Evolutionary conservation across 2,329 filamentous ascomycete species (phyloP).

Genomic region (Xylariaceae sp.): DNA sequence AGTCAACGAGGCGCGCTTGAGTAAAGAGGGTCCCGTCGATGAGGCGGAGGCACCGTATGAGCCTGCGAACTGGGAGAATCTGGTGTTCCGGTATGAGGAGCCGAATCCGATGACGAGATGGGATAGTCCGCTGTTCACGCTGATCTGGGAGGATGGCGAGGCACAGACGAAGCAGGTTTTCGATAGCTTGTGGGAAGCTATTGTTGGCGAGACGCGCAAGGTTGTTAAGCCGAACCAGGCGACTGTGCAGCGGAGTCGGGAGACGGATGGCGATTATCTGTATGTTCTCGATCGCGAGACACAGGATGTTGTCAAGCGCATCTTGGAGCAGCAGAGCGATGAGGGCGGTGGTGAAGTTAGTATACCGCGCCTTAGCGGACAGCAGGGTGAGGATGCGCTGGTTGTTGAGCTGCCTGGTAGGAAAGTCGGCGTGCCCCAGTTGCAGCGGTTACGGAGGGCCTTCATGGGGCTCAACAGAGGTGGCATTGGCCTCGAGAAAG

Average conservation of each 20-base stretch:
- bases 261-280: conserved; percentile 67
- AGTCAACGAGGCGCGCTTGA: conserved; percentile 58
- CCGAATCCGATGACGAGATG: conserved; percentile 79
- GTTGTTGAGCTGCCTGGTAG: conserved; percentile 61
- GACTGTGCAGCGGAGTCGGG: conserved; percentile 58
- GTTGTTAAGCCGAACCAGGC: conserved; percentile 68
- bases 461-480: conserved; percentile 72
- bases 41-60: conserved; percentile 48
- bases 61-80: conserved; percentile 65
- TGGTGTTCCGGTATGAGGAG: conserved; percentile 79
- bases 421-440: conserved; percentile 64
- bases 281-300: conserved; percentile 76
- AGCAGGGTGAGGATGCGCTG: conserved; percentile 41
- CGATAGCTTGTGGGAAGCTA: conserved; percentile 67
- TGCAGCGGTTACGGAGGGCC: conserved; percentile 72
- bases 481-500: conserved; percentile 55
- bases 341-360: conserved; percentile 56
- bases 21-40: conserved; percentile 22
- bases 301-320: conserved; percentile 66
- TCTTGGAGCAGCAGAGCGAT: conserved; percentile 64
- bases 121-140: conserved; percentile 77
- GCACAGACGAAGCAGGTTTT: conserved; percentile 52
- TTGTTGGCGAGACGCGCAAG: conserved; percentile 60
- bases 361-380: conserved; percentile 36
- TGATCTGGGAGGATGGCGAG: conserved; percentile 68